These are phyloP conservation scores for Mortierella sp. DNA, from an alignment of 371 early-diverging fungal genomes.

Conservation along the genomic window DNA sequence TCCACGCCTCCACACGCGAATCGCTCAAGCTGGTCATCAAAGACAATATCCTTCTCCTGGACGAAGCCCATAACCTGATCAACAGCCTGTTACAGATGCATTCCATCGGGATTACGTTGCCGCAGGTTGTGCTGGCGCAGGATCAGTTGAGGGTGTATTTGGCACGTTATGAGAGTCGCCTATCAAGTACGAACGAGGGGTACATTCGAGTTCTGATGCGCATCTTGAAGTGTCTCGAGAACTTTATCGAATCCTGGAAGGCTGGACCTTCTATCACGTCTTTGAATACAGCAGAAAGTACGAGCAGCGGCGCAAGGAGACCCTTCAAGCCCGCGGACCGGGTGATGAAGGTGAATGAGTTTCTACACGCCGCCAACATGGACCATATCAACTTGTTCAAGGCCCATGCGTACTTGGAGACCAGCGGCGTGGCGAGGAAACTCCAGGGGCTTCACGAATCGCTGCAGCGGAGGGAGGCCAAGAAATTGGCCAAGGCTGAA, in stretches of 20 bases:
- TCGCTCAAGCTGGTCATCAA: slow-evolving; percentile 83
- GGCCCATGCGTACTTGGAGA: slow-evolving; percentile 78
- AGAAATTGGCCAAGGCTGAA: slow-evolving; percentile 59
- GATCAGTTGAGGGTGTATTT: slow-evolving; percentile 78
- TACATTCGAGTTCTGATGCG: slow-evolving; percentile 73
- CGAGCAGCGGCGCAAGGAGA: slow-evolving; percentile 4
- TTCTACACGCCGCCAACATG: slow-evolving; percentile 75
- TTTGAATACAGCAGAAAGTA: not conserved
- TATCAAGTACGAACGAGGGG: slow-evolving; percentile 81
- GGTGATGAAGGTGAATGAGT: slow-evolving; percentile 78
- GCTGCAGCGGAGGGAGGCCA: slow-evolving; percentile 32
- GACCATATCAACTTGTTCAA: slow-evolving; percentile 93
- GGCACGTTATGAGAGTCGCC: slow-evolving; percentile 74
- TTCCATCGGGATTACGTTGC: slow-evolving; percentile 64
- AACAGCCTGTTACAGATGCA: slow-evolving; percentile 79
- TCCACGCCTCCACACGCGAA: slow-evolving; percentile 82
- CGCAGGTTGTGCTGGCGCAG: slow-evolving; percentile 66
- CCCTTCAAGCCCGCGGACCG: slow-evolving; percentile 35
- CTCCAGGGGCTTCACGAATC: slow-evolving; percentile 52
- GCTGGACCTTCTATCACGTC: slow-evolving; percentile 5
- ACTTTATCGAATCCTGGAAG: slow-evolving; percentile 50
- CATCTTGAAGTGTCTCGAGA: slow-evolving; percentile 61
- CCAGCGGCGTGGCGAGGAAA: slow-evolving; percentile 84
- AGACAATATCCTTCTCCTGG: slow-evolving; percentile 85
- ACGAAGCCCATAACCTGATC: slow-evolving; percentile 93